Conservation (phyloP, 1,139 yeast genomes). For the Sugiyamaella grinbergsii region DNA sequence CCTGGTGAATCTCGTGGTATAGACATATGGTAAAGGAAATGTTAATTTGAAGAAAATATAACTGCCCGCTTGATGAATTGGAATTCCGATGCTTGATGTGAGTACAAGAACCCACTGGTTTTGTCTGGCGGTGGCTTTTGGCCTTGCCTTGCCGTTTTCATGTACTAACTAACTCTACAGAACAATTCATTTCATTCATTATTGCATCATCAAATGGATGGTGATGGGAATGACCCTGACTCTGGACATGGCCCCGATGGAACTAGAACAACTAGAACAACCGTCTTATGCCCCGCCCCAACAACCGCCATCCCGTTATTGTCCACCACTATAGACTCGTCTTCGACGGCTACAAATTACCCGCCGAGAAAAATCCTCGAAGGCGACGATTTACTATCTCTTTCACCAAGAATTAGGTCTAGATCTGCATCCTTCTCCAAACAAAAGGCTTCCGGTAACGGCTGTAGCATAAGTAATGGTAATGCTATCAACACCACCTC, state of each 20-base stretch:
- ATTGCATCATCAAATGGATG: not conserved
- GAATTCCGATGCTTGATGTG: slow-evolving; percentile 9
- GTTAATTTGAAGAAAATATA: not conserved
- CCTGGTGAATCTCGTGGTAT: not conserved
- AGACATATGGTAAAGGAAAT: not conserved
- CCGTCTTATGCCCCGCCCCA: not conserved
- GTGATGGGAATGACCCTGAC: not conserved
- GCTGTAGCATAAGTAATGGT: not conserved
- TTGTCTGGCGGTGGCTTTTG: too few relatives aligned
- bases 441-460: not conserved
- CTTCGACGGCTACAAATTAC: slow-evolving; percentile 15
- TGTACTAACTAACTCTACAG: slow-evolving; percentile 3
- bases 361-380: slow-evolving; percentile 1
- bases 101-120: slow-evolving; percentile 4
- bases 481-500: not conserved
- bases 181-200: slow-evolving; percentile 8
- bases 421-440: slow-evolving; percentile 16
- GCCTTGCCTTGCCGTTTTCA: too few relatives aligned
- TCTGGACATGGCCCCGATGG: not conserved
- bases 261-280: not conserved
- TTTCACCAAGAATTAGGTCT: slow-evolving; percentile 15
- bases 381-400: not conserved
- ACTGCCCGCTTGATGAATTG: slow-evolving; percentile 12
- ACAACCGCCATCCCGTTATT: slow-evolving; percentile 4
- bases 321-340: slow-evolving; percentile 1